Conservation (phyloP, 192 early-diverging fungal species). For the Linnemannia hyalina region DNA sequence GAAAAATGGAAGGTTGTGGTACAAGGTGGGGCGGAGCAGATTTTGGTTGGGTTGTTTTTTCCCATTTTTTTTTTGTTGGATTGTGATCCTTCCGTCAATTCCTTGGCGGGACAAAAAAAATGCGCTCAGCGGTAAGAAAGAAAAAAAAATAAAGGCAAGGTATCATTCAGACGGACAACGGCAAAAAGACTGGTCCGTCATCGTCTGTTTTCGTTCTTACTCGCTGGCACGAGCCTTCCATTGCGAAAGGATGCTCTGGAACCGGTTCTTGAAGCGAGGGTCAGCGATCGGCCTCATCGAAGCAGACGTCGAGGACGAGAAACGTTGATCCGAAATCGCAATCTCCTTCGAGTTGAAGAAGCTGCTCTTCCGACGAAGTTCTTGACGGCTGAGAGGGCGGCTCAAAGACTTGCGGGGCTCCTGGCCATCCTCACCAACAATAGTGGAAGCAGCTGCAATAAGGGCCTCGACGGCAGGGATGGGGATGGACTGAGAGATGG, state of each 20-base stretch:
- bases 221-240: slow-evolving; percentile 35
- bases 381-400: slow-evolving; percentile 42
- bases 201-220: slow-evolving; percentile 3
- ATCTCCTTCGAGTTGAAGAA: slow-evolving; percentile 55
- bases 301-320: slow-evolving; percentile 15
- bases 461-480: background rate
- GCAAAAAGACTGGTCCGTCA: background rate
- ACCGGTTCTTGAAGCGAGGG: slow-evolving; percentile 47
- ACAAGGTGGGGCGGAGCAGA: slow-evolving; percentile 2
- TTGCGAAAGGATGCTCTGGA: slow-evolving; percentile 43
- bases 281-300: slow-evolving; percentile 47
- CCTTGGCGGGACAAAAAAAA: slow-evolving; percentile 4
- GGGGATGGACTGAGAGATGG: background rate
- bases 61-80: background rate
- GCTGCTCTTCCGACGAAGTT: slow-evolving; percentile 51
- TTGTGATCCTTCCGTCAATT: background rate
- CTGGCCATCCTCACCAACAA: background rate
- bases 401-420: slow-evolving; percentile 23
- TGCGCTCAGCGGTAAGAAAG: background rate
- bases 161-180: background rate
- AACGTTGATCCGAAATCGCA: slow-evolving; percentile 34
- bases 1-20: background rate
- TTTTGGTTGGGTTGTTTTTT: slow-evolving; percentile 2
- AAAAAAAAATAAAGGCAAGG: background rate
- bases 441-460: background rate